These are phyloP conservation scores for Russula abietina DNA, from an alignment of 768 basidiomycete species.

Conservation along the genomic window DNA sequence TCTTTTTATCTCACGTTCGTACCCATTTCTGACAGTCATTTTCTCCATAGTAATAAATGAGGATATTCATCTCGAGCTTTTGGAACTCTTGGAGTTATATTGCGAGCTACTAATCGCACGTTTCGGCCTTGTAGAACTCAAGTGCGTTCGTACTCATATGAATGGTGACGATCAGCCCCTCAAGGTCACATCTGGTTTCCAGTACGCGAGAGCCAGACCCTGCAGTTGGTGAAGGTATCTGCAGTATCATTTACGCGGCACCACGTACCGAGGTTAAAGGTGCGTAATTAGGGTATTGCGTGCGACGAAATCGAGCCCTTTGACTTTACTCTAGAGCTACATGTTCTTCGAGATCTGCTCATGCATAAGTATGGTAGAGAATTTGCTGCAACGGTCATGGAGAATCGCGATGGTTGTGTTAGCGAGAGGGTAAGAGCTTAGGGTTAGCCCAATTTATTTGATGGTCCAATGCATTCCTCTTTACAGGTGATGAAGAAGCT, in stretches of 20 bases:
- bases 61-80: slow-evolving; percentile 77
- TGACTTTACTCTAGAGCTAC: slow-evolving; percentile 54
- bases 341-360: slow-evolving; percentile 84
- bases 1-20: slow-evolving; percentile 26
- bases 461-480: neutral
- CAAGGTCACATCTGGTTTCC: neutral
- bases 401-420: slow-evolving; percentile 76
- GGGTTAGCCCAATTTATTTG: neutral
- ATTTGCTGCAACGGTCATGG: slow-evolving; percentile 79
- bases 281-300: slow-evolving; percentile 27
- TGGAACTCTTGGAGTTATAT: slow-evolving; percentile 91
- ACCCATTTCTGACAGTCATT: slow-evolving; percentile 8
- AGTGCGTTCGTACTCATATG: slow-evolving; percentile 42
- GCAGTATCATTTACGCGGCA: slow-evolving; percentile 83
- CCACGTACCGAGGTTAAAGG: slow-evolving; percentile 89
- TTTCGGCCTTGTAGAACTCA: slow-evolving; percentile 86
- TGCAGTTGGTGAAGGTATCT: slow-evolving; percentile 80
- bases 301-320: neutral
- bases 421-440: slow-evolving; percentile 62
- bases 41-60: slow-evolving; percentile 64
- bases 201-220: slow-evolving; percentile 83
- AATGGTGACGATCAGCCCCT: neutral
- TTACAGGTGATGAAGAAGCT: slow-evolving; percentile 72
- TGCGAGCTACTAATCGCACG: slow-evolving; percentile 90
- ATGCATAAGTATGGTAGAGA: slow-evolving; percentile 96